phyloP scores from a whole-genome alignment of 1,284 basidiomycete genomes.

The Porodaedalea pini region DNA sequence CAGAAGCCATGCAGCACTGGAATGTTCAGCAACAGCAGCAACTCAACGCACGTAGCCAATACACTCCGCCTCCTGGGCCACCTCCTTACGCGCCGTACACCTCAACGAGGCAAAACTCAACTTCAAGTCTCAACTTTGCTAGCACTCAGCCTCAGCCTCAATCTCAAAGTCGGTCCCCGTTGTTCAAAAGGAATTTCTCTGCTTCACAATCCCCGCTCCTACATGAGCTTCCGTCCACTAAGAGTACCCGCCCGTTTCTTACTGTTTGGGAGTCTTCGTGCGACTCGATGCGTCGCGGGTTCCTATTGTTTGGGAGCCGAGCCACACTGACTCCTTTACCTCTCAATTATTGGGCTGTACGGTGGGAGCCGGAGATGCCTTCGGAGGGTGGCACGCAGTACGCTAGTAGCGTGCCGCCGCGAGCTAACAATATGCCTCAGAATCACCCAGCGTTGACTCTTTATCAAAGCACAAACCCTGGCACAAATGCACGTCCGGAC shows the following conservation, averaged over 20 bases:
- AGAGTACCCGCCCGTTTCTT: too few species aligned
- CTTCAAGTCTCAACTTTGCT: neutral
- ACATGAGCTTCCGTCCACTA: too few species aligned
- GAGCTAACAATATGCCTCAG: constrained; percentile 31
- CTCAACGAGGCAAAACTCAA: neutral
- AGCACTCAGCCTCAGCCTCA: neutral
- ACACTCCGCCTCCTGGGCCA: constrained; percentile 23
- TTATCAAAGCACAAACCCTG: neutral
- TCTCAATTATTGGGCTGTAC: too few species aligned
- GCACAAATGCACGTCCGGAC: neutral
- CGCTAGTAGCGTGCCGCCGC: constrained; percentile 14
- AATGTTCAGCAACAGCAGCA: constrained; percentile 22
- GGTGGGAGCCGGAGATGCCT: too few species aligned
- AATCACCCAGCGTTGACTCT: constrained; percentile 32
- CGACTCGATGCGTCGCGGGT: too few species aligned
- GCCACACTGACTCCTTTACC: too few species aligned
- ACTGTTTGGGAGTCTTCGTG: too few species aligned
- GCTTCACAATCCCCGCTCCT: too few species aligned
- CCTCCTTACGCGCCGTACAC: constrained; percentile 18
- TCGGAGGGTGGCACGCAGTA: too few species aligned
- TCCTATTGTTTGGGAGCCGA: too few species aligned
- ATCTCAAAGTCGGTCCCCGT: neutral
- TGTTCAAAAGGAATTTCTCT: too few species aligned
- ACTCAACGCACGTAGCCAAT: constrained; percentile 2
- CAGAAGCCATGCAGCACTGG: constrained; percentile 18